Evolutionary conservation across 306 rosid species (phyloP), one percentile per base, ranked within the genome.

Genomic region (Acacia confusa): DNA sequence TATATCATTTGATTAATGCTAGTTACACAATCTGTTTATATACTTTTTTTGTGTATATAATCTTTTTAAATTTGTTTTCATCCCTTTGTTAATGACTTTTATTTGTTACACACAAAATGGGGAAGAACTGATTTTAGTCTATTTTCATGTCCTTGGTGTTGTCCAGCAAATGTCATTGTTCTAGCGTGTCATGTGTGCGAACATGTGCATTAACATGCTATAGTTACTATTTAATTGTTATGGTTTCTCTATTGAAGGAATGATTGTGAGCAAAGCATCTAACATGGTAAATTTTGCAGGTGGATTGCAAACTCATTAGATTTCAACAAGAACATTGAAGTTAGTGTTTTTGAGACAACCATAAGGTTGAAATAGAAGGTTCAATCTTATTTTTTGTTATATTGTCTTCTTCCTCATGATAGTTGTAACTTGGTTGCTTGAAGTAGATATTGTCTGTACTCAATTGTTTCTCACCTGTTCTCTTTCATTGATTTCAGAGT

Each of bases 331-430:
- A 74, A 86, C 74, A 71, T 77, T 4, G 90, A 88, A 83, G 89
- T 89, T 72, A 90, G 94, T 78, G 94, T 90, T 76, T 90, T 90
- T 58, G 94, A 90, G 92, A 90, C 94, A 90, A 90, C 88, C 94
- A 88, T 90, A 85, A 90, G 94, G 94, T 90, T 86, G 90, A 86
- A 76, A 80, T 90, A 82, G 88, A 88, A 90, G 92, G 94, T 90
- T 88, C 89, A 90, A 76, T 85, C 74, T 88, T 80, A 70, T 80
- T 83, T 81, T 36, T 83, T 67, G 20, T 68, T 78, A 55, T 70
- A 70, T 60, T 84, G 22, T 11, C 76, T 61, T 86, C 72, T 68
- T 43, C 69, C 74, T 25, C 78, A 68, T 61, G 67, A 81, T 61
- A 70, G 60, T 84, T 71, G 14, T 47, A 44, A 65, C 85, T 80